Evolutionary conservation across 371 early-diverging fungal species (phyloP).

Genomic region (Apophysomyces trapeziformis): DNA sequence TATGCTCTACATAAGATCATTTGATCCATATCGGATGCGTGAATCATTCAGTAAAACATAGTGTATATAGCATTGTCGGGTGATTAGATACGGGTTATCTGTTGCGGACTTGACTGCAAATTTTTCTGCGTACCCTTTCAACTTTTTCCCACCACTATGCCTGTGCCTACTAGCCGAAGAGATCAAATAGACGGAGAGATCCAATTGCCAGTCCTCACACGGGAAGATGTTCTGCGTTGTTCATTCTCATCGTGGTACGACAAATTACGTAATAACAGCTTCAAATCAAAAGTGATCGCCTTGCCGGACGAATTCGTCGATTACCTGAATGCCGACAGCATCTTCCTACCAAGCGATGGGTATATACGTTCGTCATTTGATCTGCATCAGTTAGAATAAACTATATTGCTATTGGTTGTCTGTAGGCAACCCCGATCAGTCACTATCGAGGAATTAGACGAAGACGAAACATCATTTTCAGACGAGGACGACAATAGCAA

Average conservation of each 20-base stretch:
- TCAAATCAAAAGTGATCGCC: slow-evolving; percentile 72
- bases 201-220: slow-evolving; percentile 48
- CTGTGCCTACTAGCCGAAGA: not conserved
- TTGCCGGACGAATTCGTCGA: slow-evolving; percentile 77
- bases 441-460: slow-evolving; percentile 50
- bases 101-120: no score
- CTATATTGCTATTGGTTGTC: not conserved
- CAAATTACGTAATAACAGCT: slow-evolving; percentile 59
- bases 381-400: not conserved
- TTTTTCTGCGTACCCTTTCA: not conserved
- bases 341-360: slow-evolving; percentile 77
- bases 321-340: slow-evolving; percentile 84
- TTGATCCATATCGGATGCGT: no score
- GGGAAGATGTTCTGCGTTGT: slow-evolving; percentile 69
- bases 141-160: not conserved
- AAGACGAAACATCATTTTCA: slow-evolving; percentile 41
- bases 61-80: no score
- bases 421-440: slow-evolving; percentile 46
- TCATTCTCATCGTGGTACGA: slow-evolving; percentile 82
- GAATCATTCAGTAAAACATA: no score
- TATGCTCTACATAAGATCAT: no score
- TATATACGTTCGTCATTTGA: slow-evolving; percentile 20
- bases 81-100: no score
- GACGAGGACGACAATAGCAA: slow-evolving; percentile 26
- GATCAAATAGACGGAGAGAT: not conserved